These are phyloP conservation scores for Aeschynomene evenia DNA, from an alignment of 306 rosid genomes.

Conservation along the genomic window DNA sequence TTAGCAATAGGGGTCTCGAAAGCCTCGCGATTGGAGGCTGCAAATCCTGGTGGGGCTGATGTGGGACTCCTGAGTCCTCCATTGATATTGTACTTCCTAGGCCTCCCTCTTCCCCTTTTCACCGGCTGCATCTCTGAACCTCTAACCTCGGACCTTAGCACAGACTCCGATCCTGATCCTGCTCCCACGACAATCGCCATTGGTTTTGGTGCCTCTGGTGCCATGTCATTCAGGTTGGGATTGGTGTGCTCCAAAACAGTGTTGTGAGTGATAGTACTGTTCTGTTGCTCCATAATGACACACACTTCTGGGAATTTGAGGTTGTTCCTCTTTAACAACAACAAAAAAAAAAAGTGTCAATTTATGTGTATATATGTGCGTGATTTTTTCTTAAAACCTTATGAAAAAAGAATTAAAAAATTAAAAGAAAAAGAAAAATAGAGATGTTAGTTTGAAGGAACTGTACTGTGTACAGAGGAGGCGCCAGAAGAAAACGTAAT, in stretches of 20 bases:
- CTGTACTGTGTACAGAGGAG: constrained; percentile 3
- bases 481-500: constrained; percentile 14
- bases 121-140: neutral
- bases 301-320: constrained; percentile 1
- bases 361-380: neutral
- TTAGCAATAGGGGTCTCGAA: neutral
- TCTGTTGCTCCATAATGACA: constrained; percentile 34
- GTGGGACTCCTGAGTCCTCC: neutral
- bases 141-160: neutral
- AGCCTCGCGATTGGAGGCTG: neutral
- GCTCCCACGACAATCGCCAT: neutral
- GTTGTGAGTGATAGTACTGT: neutral
- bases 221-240: neutral
- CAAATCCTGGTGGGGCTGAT: neutral
- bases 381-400: neutral
- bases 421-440: neutral
- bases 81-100: constrained; percentile 29
- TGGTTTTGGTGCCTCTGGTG: neutral
- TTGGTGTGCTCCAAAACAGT: neutral
- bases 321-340: neutral
- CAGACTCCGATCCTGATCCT: constrained; percentile 4
- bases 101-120: constrained; percentile 53
- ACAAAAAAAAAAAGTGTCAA: neutral
- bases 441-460: constrained; percentile 17
- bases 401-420: neutral